Percentiles rank a stretch among this genome's conserved stretches.
Evolutionary conservation across 2,329 filamentous ascomycete genomes (phyloP).

Genomic region (Pseudogymnoascus destructans): DNA sequence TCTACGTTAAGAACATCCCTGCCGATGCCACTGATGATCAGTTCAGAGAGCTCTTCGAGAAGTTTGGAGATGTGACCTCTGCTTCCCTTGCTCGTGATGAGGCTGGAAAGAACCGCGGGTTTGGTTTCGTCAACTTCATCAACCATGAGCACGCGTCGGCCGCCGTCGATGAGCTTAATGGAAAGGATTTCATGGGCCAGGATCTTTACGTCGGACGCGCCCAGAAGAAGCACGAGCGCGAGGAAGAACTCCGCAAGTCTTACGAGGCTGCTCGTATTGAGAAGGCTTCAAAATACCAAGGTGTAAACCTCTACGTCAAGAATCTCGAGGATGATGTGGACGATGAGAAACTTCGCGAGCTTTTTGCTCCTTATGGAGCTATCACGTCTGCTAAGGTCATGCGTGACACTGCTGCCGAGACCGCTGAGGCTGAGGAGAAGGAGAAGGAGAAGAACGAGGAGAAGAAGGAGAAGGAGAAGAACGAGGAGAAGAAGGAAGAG

Average conservation of each 20-base stretch:
- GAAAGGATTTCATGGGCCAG: conserved; percentile 83
- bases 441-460: conserved; percentile 41
- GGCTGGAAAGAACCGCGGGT: conserved; percentile 79
- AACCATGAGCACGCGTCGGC: conserved; percentile 75
- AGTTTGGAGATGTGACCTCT: conserved; percentile 87
- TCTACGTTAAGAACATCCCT: conserved; percentile 98
- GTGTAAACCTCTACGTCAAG: conserved; percentile 99
- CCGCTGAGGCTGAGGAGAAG: conserved; percentile 29
- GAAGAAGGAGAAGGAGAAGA: conserved; percentile 36
- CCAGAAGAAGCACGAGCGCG: conserved; percentile 99
- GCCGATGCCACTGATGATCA: conserved; percentile 78
- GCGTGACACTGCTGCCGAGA: conserved; percentile 62
- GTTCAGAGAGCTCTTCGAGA: conserved; percentile 86
- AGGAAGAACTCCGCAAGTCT: conserved; percentile 97
- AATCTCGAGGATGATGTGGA: conserved; percentile 95
- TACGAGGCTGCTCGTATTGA: conserved; percentile 95
- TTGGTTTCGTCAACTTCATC: conserved; percentile 92
- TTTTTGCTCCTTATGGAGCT: conserved; percentile 82
- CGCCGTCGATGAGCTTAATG: conserved; percentile 86
- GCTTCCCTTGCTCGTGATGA: conserved; percentile 89
- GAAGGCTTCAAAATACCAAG: conserved; percentile 99
- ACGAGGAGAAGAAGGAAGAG: conserved; percentile 33
- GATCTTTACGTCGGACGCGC: conserved; percentile 96
- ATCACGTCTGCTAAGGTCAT: conserved; percentile 99
- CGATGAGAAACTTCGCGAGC: conserved; percentile 90